These are phyloP conservation scores for Backusella circina DNA, from an alignment of 192 early-diverging fungal species.

Conservation along the genomic window DNA sequence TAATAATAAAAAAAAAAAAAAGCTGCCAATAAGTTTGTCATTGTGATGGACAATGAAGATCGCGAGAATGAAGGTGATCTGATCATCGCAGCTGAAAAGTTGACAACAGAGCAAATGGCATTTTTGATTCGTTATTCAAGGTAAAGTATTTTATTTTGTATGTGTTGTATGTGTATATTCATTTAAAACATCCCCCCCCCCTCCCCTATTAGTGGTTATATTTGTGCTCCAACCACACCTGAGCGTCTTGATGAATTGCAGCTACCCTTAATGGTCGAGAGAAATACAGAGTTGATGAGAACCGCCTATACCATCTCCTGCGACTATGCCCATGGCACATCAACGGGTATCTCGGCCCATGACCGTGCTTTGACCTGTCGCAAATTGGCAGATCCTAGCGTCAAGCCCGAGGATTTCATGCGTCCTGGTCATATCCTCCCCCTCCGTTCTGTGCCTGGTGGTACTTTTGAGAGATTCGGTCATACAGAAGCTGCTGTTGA, in stretches of 20 bases:
- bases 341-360: constrained; percentile 95
- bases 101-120: constrained; percentile 89
- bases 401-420: constrained; percentile 68
- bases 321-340: constrained; percentile 80
- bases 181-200: not conserved
- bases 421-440: constrained; percentile 96
- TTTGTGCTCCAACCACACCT: constrained; percentile 82
- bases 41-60: constrained; percentile 97
- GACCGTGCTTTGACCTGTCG: constrained; percentile 82
- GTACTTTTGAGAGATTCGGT: constrained; percentile 84
- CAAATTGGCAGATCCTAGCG: constrained; percentile 70
- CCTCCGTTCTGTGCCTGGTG: constrained; percentile 74
- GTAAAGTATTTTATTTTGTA: constrained; percentile 33
- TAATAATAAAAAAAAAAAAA: not conserved
- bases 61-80: constrained; percentile 99
- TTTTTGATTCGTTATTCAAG: constrained; percentile 95
- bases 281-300: constrained; percentile 86
- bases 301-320: constrained; percentile 97
- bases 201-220: constrained; percentile 77
- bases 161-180: not conserved
- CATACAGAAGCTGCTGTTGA: constrained; percentile 96
- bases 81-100: constrained; percentile 93
- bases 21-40: constrained; percentile 81
- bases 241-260: constrained; percentile 82
- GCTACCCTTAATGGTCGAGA: constrained; percentile 92